Evolutionary conservation across 352 stramenopile genomes (phyloP).

Genomic region (Saprolegnia diclina): DNA sequence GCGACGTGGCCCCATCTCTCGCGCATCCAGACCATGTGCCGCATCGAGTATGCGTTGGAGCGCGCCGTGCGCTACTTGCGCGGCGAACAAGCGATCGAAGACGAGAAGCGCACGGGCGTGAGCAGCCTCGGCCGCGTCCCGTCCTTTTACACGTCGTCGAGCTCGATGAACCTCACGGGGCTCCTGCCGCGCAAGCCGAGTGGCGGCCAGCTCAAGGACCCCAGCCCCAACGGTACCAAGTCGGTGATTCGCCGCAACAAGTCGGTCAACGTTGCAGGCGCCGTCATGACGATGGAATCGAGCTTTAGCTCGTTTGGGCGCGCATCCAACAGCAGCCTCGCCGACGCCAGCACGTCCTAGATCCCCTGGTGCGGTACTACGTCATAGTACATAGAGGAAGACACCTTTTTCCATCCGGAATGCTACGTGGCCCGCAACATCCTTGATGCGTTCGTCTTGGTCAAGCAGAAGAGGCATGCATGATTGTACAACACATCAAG

Average conservation of each 20-base stretch:
- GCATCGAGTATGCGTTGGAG: slow-evolving; percentile 96
- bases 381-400: no score
- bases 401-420: no score
- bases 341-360: not conserved
- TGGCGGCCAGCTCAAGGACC: not conserved
- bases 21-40: slow-evolving; percentile 94
- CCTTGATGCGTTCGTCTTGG: no score
- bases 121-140: slow-evolving; percentile 73
- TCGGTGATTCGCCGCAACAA: slow-evolving; percentile 55
- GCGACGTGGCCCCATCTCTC: slow-evolving; percentile 91
- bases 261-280: slow-evolving; percentile 73
- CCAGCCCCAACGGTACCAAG: slow-evolving; percentile 1
- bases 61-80: slow-evolving; percentile 59
- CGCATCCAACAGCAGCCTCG: not conserved
- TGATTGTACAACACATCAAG: no score
- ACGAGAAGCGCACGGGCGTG: slow-evolving; percentile 60
- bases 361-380: no score
- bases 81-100: slow-evolving; percentile 74
- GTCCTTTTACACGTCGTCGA: slow-evolving; percentile 84
- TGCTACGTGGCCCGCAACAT: no score
- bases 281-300: slow-evolving; percentile 75
- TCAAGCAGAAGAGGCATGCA: no score
- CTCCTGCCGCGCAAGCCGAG: not conserved
- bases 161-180: slow-evolving; percentile 78
- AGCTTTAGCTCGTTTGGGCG: slow-evolving; percentile 18